These are phyloP conservation scores for Globisporangium polare DNA, from an alignment of 352 stramenopile species.

Conservation along the genomic window DNA sequence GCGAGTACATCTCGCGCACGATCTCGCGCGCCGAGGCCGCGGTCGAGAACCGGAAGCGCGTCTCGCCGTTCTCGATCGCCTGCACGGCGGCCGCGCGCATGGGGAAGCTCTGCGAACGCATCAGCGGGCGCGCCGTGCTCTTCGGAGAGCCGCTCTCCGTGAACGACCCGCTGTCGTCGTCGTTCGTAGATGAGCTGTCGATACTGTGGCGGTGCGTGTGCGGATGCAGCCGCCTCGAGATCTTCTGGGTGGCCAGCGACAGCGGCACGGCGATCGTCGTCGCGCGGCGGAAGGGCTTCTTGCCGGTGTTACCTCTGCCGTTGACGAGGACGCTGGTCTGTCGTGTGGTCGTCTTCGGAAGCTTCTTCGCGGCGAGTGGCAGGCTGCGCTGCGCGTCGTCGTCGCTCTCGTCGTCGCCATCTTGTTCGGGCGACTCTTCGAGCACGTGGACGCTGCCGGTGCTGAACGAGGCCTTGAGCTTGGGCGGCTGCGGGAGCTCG, in stretches of 20 bases:
- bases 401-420: slow-evolving; percentile 11
- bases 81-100: slow-evolving; percentile 48
- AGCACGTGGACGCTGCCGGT: slow-evolving; percentile 9
- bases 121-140: slow-evolving; percentile 17
- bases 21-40: slow-evolving; percentile 49
- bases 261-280: slow-evolving; percentile 46
- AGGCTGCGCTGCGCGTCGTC: neutral
- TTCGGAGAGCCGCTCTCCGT: slow-evolving; percentile 9
- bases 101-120: slow-evolving; percentile 55
- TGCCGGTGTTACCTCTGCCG: slow-evolving; percentile 15
- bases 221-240: neutral
- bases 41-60: slow-evolving; percentile 61
- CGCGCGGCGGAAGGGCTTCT: slow-evolving; percentile 40
- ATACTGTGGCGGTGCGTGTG: slow-evolving; percentile 18
- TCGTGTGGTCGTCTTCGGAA: neutral
- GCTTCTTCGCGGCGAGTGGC: slow-evolving; percentile 1
- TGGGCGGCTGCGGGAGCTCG: neutral
- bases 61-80: slow-evolving; percentile 51
- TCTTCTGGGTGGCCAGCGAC: neutral
- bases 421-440: slow-evolving; percentile 9
- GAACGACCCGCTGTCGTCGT: neutral
- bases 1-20: slow-evolving; percentile 71
- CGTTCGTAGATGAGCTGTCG: slow-evolving; percentile 12
- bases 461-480: slow-evolving; percentile 2
- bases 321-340: slow-evolving; percentile 2